Percentiles rank a stretch among this genome's conserved stretches.
Conservation (phyloP, 2,329 filamentous ascomycete genomes). For the Colletotrichum noveboracense region DNA sequence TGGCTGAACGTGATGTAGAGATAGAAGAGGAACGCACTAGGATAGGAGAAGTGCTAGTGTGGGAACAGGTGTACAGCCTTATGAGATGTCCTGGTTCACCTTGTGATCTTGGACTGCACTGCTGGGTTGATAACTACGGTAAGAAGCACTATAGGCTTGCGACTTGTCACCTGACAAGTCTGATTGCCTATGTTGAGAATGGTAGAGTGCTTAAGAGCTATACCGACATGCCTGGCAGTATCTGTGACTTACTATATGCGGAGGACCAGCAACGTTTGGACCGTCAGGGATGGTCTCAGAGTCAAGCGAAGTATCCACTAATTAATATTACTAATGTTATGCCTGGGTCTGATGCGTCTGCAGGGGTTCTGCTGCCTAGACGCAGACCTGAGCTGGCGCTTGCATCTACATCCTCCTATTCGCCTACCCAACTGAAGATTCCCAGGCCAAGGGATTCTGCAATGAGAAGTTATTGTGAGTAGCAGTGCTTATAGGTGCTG, state of each 20-base stretch:
- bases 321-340: neutral
- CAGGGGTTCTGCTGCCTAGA: neutral
- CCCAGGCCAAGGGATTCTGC: neutral
- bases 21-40: neutral
- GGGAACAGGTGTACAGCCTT: neutral
- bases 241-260: slow-evolving; percentile 13
- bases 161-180: neutral
- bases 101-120: neutral
- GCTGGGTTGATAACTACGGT: neutral
- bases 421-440: neutral
- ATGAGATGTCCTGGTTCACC: neutral
- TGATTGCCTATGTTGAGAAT: slow-evolving; percentile 7
- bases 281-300: neutral
- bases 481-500: neutral
- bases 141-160: slow-evolving; percentile 1
- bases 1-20: neutral
- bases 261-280: slow-evolving; percentile 9
- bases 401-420: neutral
- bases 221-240: slow-evolving; percentile 7
- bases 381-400: no score
- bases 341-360: neutral
- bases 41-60: neutral
- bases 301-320: neutral
- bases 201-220: slow-evolving; percentile 1
- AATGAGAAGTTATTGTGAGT: neutral